Conservation (phyloP, 2,329 filamentous ascomycete species). For the Fusarium heterosporum region DNA sequence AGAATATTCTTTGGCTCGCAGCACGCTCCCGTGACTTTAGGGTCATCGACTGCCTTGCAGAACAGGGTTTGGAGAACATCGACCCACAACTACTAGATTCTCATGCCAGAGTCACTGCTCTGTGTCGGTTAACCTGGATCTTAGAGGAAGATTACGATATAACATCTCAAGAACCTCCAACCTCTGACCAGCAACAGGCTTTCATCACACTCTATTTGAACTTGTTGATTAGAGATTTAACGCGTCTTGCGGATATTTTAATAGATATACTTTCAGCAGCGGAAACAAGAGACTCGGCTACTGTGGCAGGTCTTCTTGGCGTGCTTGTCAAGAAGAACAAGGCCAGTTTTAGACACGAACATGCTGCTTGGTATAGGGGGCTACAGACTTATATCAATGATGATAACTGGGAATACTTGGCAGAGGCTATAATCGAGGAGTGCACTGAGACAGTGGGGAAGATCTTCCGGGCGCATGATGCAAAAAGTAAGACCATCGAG, state of each 20-base stretch:
- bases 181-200: rapidly evolving
- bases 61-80: background rate
- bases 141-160: rapidly evolving
- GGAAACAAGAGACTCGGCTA: rapidly evolving
- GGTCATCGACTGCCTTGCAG: background rate
- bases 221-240: background rate
- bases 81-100: background rate
- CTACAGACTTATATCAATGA: background rate
- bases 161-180: background rate
- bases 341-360: rapidly evolving
- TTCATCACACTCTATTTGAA: conserved; percentile 22
- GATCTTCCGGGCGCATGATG: background rate
- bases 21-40: rapidly evolving
- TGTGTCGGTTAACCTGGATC: background rate
- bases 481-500: rapidly evolving
- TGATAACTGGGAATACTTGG: conserved; percentile 8
- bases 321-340: background rate
- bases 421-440: background rate
- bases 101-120: rapidly evolving
- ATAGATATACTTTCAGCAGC: background rate
- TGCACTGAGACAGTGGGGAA: background rate
- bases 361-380: conserved; percentile 27
- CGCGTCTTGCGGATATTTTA: background rate
- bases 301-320: background rate
- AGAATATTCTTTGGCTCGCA: rapidly evolving